Conservation (phyloP, 1,139 yeast genomes). For the Pichia sp. region DNA sequence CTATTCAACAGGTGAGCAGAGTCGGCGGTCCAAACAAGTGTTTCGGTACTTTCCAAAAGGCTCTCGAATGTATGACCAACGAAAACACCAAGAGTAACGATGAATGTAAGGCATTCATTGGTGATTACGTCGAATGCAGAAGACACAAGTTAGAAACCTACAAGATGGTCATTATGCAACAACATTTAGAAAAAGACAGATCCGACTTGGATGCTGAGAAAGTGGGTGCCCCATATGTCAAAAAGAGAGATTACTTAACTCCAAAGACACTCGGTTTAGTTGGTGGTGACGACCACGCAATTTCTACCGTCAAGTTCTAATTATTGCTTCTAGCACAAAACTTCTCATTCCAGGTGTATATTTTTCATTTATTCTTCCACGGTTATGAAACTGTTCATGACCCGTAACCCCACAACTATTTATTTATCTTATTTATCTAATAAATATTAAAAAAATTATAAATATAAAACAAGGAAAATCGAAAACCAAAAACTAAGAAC, state of each 20-base stretch:
- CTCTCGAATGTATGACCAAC: conserved; percentile 35
- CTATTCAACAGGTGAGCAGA: conserved; percentile 34
- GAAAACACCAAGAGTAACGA: conserved; percentile 27
- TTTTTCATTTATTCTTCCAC: background rate
- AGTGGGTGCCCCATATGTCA: conserved; percentile 34
- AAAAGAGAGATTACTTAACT: conserved; percentile 33
- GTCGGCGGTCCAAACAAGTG: conserved; percentile 36
- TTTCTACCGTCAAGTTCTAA: conserved; percentile 22
- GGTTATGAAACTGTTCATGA: background rate
- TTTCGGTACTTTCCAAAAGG: conserved; percentile 34
- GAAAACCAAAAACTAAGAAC: background rate
- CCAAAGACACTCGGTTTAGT: conserved; percentile 35
- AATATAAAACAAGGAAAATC: background rate
- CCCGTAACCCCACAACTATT: conserved; percentile 3
- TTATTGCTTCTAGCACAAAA: background rate
- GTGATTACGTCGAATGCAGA: conserved; percentile 35
- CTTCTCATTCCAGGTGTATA: background rate
- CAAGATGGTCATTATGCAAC: conserved; percentile 31
- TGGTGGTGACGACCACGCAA: conserved; percentile 33
- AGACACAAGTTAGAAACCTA: conserved; percentile 33
- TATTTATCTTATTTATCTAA: conserved; percentile 2
- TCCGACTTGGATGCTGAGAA: conserved; percentile 26
- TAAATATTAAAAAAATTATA: background rate
- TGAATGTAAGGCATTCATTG: conserved; percentile 30
- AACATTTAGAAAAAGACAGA: conserved; percentile 29